These are phyloP conservation scores for Solanum aculeatissimum DNA, from an alignment of 305 asterid species.

Conservation along the genomic window DNA sequence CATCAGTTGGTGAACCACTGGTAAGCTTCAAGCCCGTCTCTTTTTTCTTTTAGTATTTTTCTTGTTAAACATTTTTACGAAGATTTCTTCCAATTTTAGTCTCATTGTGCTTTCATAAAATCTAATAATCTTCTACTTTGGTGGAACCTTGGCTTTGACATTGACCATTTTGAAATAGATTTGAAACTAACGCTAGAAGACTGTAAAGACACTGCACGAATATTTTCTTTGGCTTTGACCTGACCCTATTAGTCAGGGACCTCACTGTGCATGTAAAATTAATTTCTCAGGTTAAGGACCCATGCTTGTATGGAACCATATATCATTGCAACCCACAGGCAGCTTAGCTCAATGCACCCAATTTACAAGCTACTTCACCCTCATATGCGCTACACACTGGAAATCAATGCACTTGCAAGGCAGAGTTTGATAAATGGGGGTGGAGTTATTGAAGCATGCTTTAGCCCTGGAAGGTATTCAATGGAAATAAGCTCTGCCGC, in stretches of 20 bases:
- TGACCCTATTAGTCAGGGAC: not conserved
- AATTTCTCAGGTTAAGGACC: slow-evolving; percentile 3
- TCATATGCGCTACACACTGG: slow-evolving; percentile 54
- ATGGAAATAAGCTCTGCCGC: slow-evolving; percentile 11
- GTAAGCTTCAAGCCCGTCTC: not conserved
- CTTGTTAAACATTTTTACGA: not conserved
- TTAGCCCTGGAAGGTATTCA: slow-evolving; percentile 3
- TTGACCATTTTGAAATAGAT: not conserved
- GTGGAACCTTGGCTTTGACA: not conserved
- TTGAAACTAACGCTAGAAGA: not conserved
- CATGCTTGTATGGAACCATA: slow-evolving; percentile 11
- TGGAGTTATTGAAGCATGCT: slow-evolving; percentile 8
- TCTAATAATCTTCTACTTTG: not conserved
- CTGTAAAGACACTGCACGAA: not conserved
- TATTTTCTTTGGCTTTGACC: not conserved
- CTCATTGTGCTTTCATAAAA: not conserved
- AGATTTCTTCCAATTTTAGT: not conserved
- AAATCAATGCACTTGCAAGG: slow-evolving; percentile 11
- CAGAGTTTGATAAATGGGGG: slow-evolving; percentile 6
- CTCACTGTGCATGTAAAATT: not conserved
- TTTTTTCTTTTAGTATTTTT: not conserved
- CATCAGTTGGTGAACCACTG: slow-evolving; percentile 14
- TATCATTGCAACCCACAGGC: slow-evolving; percentile 56
- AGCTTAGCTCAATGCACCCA: slow-evolving; percentile 83
- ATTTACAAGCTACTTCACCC: slow-evolving; percentile 67